Evolutionary conservation across 306 rosid species (phyloP).

Genomic region (Quercus parvula): DNA sequence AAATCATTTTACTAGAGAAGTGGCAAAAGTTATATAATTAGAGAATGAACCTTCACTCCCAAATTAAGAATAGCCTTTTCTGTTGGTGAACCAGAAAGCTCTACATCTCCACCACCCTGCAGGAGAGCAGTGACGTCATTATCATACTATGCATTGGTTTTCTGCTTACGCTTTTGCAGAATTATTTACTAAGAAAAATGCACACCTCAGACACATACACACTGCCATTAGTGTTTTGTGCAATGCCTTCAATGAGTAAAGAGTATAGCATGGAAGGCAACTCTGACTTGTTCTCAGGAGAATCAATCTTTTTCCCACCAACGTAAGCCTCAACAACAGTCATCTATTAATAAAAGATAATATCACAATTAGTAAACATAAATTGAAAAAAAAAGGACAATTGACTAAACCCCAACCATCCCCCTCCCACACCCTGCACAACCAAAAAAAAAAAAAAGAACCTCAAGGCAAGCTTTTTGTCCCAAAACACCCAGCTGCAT

Average conservation of each 20-base stretch:
- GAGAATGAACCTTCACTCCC: slow-evolving; percentile 59
- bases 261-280: slow-evolving; percentile 40
- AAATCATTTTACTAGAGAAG: not conserved
- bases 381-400: not conserved
- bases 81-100: slow-evolving; percentile 91
- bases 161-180: not conserved
- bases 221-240: slow-evolving; percentile 73
- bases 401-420: too few species aligned
- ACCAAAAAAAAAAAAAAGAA: not conserved
- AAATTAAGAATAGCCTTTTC: slow-evolving; percentile 80
- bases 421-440: too few species aligned
- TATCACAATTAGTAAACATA: not conserved
- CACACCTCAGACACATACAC: slow-evolving; percentile 70
- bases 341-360: slow-evolving; percentile 50
- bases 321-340: slow-evolving; percentile 66
- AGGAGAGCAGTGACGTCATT: slow-evolving; percentile 9
- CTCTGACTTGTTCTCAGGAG: slow-evolving; percentile 46
- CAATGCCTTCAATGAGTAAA: slow-evolving; percentile 68
- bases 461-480: not conserved
- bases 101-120: slow-evolving; percentile 53
- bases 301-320: slow-evolving; percentile 56
- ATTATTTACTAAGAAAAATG: not conserved
- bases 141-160: not conserved
- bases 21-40: not conserved
- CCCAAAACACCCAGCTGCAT: not conserved